Base-by-base conservation (phyloP, 345 rosid species). In the Atalantia buxifolia region DNA sequence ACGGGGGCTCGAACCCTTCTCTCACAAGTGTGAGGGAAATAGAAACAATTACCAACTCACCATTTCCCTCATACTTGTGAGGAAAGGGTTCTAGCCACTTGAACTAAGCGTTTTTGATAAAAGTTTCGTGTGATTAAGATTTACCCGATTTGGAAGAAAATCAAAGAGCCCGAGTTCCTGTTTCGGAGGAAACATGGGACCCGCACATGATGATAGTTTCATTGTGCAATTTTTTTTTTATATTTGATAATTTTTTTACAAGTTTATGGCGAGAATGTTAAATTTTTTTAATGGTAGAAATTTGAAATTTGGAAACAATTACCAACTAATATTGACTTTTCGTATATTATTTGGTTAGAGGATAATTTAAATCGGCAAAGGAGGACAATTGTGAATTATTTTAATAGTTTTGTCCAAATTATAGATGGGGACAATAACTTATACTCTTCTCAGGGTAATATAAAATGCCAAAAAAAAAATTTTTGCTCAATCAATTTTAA, bases 111-210 rank as follows among this genome's bases (percentile, higher is more conserved):
- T 31, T 76, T 76, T 75, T n/a, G 35, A 22, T 50, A 4, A 75
- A 65, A 4, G 33, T 50, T 18, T 24, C 24, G 62, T 40, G 42
- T 22, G 57, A 62, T 48, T 45, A 74, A 67, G 45, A 68, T 33
- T 75, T 7, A 38, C 65, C 48, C 19, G 22, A 64, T 18, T 64
- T 30, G 35, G 68, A 1, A 27, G 2, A 27, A 4, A n/a, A 4
- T 14, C 22, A 27, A 63, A 57, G 53, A 13, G 14, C 14, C 14
- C 48, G 48, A 14, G 50, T 77, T 77, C 66, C 78, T 72, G 63
- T 72, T 67, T 48, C 55, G 30, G 66, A 21, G 78, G 79, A 75
- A 61, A 63, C 12, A 1, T 62, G 76, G 69, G 76, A 9, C 10
- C 70, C 28, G 36, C 66, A 4, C 19, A 19, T 33, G 40, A 38